Evolutionary conservation across 768 basidiomycete species (phyloP), one percentile per base, ranked within the genome.

Genomic region (Pulveroboletus sp.): DNA sequence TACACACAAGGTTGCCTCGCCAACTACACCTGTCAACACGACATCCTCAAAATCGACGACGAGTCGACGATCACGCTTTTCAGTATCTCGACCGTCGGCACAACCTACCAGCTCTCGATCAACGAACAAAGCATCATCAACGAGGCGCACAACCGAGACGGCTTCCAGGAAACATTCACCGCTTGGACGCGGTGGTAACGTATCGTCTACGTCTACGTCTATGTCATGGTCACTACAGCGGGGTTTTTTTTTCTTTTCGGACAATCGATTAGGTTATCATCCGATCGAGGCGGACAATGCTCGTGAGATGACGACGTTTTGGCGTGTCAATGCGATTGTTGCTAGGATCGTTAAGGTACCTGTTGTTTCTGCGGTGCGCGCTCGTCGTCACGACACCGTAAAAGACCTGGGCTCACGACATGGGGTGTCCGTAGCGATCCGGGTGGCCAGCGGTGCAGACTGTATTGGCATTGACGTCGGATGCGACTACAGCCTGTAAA

Each of bases 1-100:
- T 77, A 73, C 55, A 62, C 53, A 6, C 68, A 72, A 45, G 47
- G 58, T 34, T 80, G 78, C 53, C 51, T 72, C 26, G 50, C 63
- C 39, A 66, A 55, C 36, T 54, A 58, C 45, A 67, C 65, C 23
- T 79, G 77, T 56, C 78, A 79, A 54, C 48, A 47, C 10, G 72
- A 71, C 55, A 68, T 79, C 50, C 49, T 75, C 61, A 67, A 70
- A 57, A 67, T 79, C 38, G 75, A 74, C 55, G 57, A 60, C 10
- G 40, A 40, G 11, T 76, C 78, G n/a, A 65, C 61, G 39, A 61
- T 79, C 46, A 63, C 51, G 50, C 63, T 78, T 23, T 77, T 71
- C 62, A 72, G 73, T 37, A 51, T 80, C n/a, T 73, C 79, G 14
- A 80, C 79, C 1, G 68, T 78, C 10, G 77, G 71, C 38, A 65